Evolutionary conservation across 495 filamentous ascomycete genomes (phyloP).

Genomic region (Daldinia bambusicola): DNA sequence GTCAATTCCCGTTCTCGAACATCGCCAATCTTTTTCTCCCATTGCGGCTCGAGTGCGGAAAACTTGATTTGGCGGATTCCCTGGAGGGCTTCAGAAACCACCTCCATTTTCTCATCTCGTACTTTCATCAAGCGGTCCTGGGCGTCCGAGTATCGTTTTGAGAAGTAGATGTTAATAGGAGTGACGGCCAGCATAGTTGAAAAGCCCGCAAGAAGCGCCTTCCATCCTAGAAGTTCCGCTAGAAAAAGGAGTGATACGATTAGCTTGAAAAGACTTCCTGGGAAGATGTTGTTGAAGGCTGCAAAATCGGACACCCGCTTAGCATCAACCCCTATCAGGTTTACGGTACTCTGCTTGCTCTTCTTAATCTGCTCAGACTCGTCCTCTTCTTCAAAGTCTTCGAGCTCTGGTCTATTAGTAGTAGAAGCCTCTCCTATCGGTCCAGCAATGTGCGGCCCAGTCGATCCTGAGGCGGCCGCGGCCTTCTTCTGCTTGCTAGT

Average conservation of each 20-base stretch:
- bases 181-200: slow-evolving; percentile 68
- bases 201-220: slow-evolving; percentile 73
- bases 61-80: slow-evolving; percentile 92
- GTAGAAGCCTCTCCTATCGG: slow-evolving; percentile 42
- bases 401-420: slow-evolving; percentile 38
- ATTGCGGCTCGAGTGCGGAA: slow-evolving; percentile 80
- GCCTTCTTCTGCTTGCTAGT: slow-evolving; percentile 53
- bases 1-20: slow-evolving; percentile 73
- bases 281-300: slow-evolving; percentile 72
- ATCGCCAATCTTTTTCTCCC: slow-evolving; percentile 77
- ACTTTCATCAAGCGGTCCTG: slow-evolving; percentile 82
- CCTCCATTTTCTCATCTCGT: slow-evolving; percentile 78
- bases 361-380: slow-evolving; percentile 60
- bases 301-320: slow-evolving; percentile 78
- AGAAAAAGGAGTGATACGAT: slow-evolving; percentile 73
- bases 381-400: slow-evolving; percentile 60
- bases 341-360: slow-evolving; percentile 81
- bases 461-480: slow-evolving; percentile 28
- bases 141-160: slow-evolving; percentile 71
- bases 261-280: slow-evolving; percentile 68
- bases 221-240: slow-evolving; percentile 76
- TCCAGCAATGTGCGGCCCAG: slow-evolving; percentile 41
- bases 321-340: slow-evolving; percentile 81
- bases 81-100: slow-evolving; percentile 82
- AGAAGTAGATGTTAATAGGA: slow-evolving; percentile 75